These are phyloP conservation scores for Boletus fagicola DNA, from an alignment of 768 basidiomycete species.

Conservation along the genomic window DNA sequence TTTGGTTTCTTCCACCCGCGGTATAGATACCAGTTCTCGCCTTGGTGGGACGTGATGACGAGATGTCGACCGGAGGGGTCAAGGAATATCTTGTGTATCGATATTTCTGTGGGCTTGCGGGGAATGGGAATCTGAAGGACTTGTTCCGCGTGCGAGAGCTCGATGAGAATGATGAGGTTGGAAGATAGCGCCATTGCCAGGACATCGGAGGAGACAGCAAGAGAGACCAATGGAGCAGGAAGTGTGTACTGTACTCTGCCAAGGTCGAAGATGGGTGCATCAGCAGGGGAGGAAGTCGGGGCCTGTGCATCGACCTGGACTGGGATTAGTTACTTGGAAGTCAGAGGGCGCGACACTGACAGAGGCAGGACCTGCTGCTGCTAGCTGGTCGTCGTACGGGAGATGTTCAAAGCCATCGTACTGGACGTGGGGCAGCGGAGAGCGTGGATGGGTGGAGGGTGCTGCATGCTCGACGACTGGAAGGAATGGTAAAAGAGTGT, in stretches of 20 bases:
- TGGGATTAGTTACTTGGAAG: slow-evolving; percentile 9
- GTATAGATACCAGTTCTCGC: slow-evolving; percentile 93
- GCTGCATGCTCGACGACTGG: slow-evolving; percentile 86
- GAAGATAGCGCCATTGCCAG: slow-evolving; percentile 80
- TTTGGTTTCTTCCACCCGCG: slow-evolving; percentile 79
- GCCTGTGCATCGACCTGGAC: slow-evolving; percentile 32
- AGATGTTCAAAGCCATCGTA: slow-evolving; percentile 90
- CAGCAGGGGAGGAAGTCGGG: slow-evolving; percentile 33
- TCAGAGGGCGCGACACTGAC: slow-evolving; percentile 5
- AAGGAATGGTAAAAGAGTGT: slow-evolving; percentile 1
- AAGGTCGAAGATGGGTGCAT: slow-evolving; percentile 75
- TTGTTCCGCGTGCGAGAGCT: slow-evolving; percentile 83
- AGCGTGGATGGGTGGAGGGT: slow-evolving; percentile 40
- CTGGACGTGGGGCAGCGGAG: slow-evolving; percentile 56
- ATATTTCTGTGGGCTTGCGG: slow-evolving; percentile 71
- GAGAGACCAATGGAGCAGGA: slow-evolving; percentile 76
- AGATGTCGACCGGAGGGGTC: slow-evolving; percentile 94
- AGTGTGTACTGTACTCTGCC: slow-evolving; percentile 86
- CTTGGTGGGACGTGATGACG: slow-evolving; percentile 78
- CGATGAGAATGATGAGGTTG: slow-evolving; percentile 82
- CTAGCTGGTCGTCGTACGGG: slow-evolving; percentile 50
- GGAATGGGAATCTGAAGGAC: slow-evolving; percentile 78
- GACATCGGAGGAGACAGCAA: slow-evolving; percentile 84
- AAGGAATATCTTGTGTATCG: slow-evolving; percentile 80
- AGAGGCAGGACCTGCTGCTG: slow-evolving; percentile 35